Evolutionary conservation across 805 yeast species (phyloP), one percentile per base, ranked within the genome.

Genomic region (Candida tallmaniae): DNA sequence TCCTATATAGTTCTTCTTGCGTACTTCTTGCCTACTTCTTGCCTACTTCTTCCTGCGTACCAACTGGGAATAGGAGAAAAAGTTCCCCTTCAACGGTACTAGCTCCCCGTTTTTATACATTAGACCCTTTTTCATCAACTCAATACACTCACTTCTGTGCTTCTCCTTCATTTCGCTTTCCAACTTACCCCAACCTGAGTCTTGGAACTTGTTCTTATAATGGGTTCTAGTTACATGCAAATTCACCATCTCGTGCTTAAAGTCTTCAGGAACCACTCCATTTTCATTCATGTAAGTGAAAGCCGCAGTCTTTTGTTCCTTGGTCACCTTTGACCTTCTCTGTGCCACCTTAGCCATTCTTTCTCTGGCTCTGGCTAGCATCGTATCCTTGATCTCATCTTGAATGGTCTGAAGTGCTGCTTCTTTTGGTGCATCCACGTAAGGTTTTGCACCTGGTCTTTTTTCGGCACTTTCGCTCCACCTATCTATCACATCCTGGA

Each of bases 171-270:
- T 54, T 14, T 51, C 56, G 24, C 39, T 34, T 6, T 46, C 38
- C 49, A 61, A 32, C 13, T 23, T 34, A 10, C 51, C 49, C 69
- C 69, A 62, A 20, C 9, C 10, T 5, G 22, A 23, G 35, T 47
- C 62, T 62, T 65, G 66, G 62, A 1, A 67, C 66, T 35, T 62
- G 56, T 16, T 24, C 8, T 6, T n/a, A 6, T 7, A 24, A 24
- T 24, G 16, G 27, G 7, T 24, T 24, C 27, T 6, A 7, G 27
- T 11, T n/a, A 12, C 12, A 14, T 24, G 53, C 38, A 50, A 44
- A 10, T 54, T 52, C 21, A 61, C 29, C 9, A 14, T 17, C 2
- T 15, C 7, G 19, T 20, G 39, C 23, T 43, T 40, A 32, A 27
- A 43, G 19, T 34, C 40, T 2, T 17, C 23, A 38, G 25, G 52